Evolutionary conservation across 805 yeast genomes (phyloP).

Genomic region (Citeromyces nyonsensis): DNA sequence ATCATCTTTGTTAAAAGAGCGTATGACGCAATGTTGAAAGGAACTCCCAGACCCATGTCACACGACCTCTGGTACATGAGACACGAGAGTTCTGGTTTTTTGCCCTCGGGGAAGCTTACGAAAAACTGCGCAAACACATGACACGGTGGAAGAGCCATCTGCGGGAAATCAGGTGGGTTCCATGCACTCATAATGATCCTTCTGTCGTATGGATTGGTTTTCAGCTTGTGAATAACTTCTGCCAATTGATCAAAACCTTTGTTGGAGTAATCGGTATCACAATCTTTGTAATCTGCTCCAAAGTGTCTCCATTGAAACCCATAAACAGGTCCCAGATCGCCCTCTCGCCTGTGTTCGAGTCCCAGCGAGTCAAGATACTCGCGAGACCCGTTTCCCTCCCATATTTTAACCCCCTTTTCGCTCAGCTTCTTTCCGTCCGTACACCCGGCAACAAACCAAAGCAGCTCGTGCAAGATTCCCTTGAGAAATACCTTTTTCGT

Average conservation of each 20-base stretch:
- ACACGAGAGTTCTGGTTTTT: constrained; percentile 66
- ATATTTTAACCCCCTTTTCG: constrained; percentile 83
- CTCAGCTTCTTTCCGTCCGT: constrained; percentile 74
- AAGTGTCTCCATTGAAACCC: constrained; percentile 99
- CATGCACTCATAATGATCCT: constrained; percentile 92
- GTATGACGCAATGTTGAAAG: constrained; percentile 94
- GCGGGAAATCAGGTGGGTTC: constrained; percentile 91
- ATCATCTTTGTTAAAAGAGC: constrained; percentile 88
- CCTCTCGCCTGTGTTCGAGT: constrained; percentile 64
- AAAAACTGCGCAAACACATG: constrained; percentile 94
- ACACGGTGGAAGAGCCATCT: constrained; percentile 98
- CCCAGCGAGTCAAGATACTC: constrained; percentile 82
- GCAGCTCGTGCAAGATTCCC: constrained; percentile 76
- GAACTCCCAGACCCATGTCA: constrained; percentile 99
- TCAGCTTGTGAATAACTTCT: constrained; percentile 64
- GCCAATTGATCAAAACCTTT: constrained; percentile 85
- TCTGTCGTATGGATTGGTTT: constrained; percentile 85
- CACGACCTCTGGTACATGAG: constrained; percentile 93
- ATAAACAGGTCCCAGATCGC: constrained; percentile 95
- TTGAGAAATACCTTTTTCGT: constrained; percentile 85
- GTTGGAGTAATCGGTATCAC: constrained; percentile 77
- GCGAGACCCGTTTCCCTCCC: constrained; percentile 98
- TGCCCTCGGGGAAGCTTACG: constrained; percentile 61
- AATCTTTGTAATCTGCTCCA: constrained; percentile 82
- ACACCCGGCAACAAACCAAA: constrained; percentile 86